Conservation (phyloP, 2,329 filamentous ascomycete genomes). For the Ophiosphaerella korrae region DNA sequence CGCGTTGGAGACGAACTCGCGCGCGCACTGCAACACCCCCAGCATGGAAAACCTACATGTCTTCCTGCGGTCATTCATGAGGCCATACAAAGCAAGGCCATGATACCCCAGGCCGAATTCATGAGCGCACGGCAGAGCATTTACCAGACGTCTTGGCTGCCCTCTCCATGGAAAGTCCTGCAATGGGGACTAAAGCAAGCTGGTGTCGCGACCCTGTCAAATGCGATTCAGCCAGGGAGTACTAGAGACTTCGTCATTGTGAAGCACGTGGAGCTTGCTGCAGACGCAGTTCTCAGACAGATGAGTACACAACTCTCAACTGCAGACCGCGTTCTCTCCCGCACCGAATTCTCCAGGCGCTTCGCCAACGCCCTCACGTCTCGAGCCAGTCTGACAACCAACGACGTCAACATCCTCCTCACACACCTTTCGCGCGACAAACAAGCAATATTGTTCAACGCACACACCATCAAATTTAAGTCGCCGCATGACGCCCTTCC, state of each 20-base stretch:
- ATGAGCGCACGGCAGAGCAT: slow-evolving; percentile 69
- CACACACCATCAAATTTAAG: slow-evolving; percentile 78
- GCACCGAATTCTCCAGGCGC: slow-evolving; percentile 39
- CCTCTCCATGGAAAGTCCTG: slow-evolving; percentile 71
- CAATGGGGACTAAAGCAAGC: slow-evolving; percentile 73
- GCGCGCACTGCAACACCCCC: slow-evolving; percentile 72
- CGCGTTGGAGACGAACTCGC: slow-evolving; percentile 67
- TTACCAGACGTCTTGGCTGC: slow-evolving; percentile 71
- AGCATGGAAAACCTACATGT: slow-evolving; percentile 81
- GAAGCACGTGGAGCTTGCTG: slow-evolving; percentile 64
- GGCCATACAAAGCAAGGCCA: slow-evolving; percentile 68
- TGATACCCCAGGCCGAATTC: slow-evolving; percentile 75
- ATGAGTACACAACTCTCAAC: slow-evolving; percentile 41
- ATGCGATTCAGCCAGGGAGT: slow-evolving; percentile 58
- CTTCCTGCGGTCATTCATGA: slow-evolving; percentile 80
- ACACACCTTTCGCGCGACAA: slow-evolving; percentile 59
- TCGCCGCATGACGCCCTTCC: slow-evolving; percentile 43
- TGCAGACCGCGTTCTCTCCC: slow-evolving; percentile 43
- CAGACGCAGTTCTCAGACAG: slow-evolving; percentile 47
- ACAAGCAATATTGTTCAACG: slow-evolving; percentile 76
- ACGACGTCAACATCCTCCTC: slow-evolving; percentile 79
- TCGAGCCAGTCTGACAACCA: slow-evolving; percentile 33
- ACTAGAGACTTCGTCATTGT: slow-evolving; percentile 68
- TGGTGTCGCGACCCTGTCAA: slow-evolving; percentile 61
- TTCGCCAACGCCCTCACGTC: slow-evolving; percentile 38